Evolutionary conservation across 2,329 filamentous ascomycete genomes (phyloP).

Genomic region (Cladophialophora immunda): DNA sequence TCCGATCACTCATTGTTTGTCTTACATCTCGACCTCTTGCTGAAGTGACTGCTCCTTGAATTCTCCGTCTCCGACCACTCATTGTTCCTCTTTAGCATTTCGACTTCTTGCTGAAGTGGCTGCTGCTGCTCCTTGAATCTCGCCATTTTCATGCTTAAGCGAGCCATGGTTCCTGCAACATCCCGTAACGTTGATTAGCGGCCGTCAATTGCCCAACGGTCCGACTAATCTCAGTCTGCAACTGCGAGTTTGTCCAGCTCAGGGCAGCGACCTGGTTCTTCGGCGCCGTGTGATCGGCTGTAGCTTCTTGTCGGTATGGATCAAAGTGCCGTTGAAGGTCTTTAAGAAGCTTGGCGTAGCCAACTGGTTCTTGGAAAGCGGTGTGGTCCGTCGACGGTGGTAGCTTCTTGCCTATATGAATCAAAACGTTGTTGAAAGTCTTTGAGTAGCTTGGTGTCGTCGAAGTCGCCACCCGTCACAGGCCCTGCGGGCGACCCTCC

Average conservation of each 20-base stretch:
- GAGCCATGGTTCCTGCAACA: slow-evolving; percentile 89
- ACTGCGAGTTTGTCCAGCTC: slow-evolving; percentile 79
- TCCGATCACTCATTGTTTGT: too few species aligned
- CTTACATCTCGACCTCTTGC: too few species aligned
- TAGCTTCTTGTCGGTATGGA: slow-evolving; percentile 83
- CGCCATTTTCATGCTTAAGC: slow-evolving; percentile 82
- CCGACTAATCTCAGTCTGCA: slow-evolving; percentile 84
- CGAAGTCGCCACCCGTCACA: slow-evolving; percentile 66
- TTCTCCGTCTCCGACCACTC: too few species aligned
- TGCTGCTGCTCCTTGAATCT: slow-evolving; percentile 91
- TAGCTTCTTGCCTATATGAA: too few species aligned
- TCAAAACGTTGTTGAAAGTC: too few species aligned
- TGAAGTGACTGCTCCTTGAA: too few species aligned
- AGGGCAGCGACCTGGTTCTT: slow-evolving; percentile 85
- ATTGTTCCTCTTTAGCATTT: slow-evolving; percentile 85
- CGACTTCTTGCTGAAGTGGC: slow-evolving; percentile 86
- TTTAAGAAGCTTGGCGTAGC: slow-evolving; percentile 80
- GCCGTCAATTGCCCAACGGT: slow-evolving; percentile 82
- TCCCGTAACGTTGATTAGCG: slow-evolving; percentile 83
- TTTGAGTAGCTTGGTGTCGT: too few species aligned
- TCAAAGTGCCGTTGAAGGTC: slow-evolving; percentile 92
- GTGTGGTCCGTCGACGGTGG: too few species aligned
- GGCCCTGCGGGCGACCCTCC: slow-evolving; percentile 58
- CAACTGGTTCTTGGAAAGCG: too few species aligned
- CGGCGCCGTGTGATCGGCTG: slow-evolving; percentile 80